Evolutionary conservation across 2,329 filamentous ascomycete species (phyloP).

Genomic region (Phialophora tarda): DNA sequence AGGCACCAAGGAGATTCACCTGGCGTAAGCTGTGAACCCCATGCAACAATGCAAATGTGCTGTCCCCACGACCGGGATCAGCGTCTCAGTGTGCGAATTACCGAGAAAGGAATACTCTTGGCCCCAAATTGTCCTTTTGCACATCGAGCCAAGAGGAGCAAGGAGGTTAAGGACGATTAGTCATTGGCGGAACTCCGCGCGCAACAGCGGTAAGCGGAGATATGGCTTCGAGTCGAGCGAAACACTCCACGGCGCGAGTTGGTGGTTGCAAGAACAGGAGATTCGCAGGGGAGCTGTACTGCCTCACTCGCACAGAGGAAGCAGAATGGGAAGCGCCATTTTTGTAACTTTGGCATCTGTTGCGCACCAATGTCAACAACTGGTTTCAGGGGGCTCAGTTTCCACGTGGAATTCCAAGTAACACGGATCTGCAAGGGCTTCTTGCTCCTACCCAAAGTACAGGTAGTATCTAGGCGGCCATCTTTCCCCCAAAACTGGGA

Average conservation of each 20-base stretch:
- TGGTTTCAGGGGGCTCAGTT: background rate
- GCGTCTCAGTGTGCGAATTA: conserved; percentile 7
- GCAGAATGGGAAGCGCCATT: conserved; percentile 3
- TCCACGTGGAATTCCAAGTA: conserved; percentile 14
- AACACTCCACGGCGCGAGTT: background rate
- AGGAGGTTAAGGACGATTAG: conserved; percentile 1
- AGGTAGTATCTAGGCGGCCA: background rate
- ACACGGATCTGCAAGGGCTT: conserved; percentile 13
- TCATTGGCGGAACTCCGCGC: background rate
- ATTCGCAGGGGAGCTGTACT: background rate
- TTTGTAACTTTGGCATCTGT: background rate
- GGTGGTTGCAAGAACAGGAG: background rate
- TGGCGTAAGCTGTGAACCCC: conserved; percentile 11
- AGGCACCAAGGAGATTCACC: background rate
- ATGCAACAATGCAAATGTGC: background rate
- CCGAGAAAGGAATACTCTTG: conserved; percentile 3
- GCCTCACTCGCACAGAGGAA: conserved; percentile 8
- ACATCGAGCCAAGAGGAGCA: background rate
- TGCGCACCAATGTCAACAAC: background rate
- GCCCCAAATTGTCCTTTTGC: conserved; percentile 19
- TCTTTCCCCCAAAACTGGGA: conserved; percentile 1
- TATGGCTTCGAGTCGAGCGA: background rate
- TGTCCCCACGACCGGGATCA: conserved; percentile 7
- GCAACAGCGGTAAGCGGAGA: background rate
- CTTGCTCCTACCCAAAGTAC: conserved; percentile 5